A percentile compares a stretch with the other conserved stretches of the same genome.
Conservation (phyloP, 2,329 filamentous ascomycete species). For the Pleurostoma richardsiae region DNA sequence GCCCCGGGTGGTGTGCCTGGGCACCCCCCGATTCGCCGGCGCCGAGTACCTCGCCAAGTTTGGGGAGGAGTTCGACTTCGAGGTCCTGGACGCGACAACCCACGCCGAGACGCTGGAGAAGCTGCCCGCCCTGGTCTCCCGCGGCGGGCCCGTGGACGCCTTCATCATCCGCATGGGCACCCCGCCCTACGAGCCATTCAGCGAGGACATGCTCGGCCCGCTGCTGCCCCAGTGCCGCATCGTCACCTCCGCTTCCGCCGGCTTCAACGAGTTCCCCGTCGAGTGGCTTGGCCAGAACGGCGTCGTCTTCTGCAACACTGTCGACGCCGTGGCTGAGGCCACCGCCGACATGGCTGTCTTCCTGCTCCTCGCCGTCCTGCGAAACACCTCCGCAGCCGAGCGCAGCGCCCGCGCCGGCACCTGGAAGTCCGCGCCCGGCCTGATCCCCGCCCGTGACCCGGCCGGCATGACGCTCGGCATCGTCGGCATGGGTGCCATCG, state of each 20-base stretch:
- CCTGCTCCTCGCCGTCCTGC: conserved; percentile 30
- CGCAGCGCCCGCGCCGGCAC: conserved; percentile 25
- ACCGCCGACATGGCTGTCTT: conserved; percentile 43
- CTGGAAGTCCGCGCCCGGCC: conserved; percentile 25
- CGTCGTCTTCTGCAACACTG: conserved; percentile 49
- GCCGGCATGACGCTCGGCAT: conserved; percentile 38
- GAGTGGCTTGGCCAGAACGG: conserved; percentile 32
- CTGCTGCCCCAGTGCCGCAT: conserved; percentile 30
- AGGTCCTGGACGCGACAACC: conserved; percentile 28
- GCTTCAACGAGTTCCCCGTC: conserved; percentile 42
- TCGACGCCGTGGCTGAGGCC: conserved; percentile 47
- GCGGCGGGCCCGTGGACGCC: conserved; percentile 36
- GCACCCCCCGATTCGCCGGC: conserved; percentile 29
- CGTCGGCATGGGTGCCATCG: conserved; percentile 42
- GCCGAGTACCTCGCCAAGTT: conserved; percentile 34
- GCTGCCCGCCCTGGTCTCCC: conserved; percentile 27
- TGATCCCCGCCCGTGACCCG: conserved; percentile 33
- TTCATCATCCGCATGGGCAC: conserved; percentile 46
- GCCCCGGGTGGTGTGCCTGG: conserved; percentile 35
- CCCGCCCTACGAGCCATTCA: conserved; percentile 41
- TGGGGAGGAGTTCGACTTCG: conserved; percentile 28
- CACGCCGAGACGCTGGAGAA: conserved; percentile 26
- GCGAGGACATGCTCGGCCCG: conserved; percentile 32
- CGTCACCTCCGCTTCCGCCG: conserved; percentile 35
- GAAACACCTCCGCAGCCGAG: conserved; percentile 36